Base-by-base conservation (phyloP, 345 rosid genomes). In the Melastoma malabathricum region DNA sequence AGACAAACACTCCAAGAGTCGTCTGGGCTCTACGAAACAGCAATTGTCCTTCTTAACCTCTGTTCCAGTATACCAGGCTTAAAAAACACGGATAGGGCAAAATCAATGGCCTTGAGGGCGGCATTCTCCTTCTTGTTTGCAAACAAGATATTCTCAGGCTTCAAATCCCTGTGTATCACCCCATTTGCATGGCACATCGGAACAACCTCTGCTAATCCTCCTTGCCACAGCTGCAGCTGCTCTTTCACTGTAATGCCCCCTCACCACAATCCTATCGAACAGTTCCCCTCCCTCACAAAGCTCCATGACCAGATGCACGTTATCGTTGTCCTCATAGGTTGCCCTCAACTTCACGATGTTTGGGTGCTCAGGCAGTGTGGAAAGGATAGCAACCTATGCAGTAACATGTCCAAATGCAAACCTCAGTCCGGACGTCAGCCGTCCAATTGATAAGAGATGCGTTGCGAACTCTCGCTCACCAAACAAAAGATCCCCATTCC, bases 241-340 rank as follows among this genome's bases (percentile, higher is more conserved):
- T 25, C 96, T 74, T 68, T 90, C 98, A 38, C 85, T 80, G 55
- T 86, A 90, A 67, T 86, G 98, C 10, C 98, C 96, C 54, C 96
- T 78, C 1, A 96, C 96, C 3, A 90, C 96, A 16, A 90, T 90
- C 76, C 98, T 64, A 53, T 90, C 98, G 13, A 90, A 90, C 31
- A 90, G 79, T 72, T 90, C 98, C 0, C 98, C 98, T 38, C 98
- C 98, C 57, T 86, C 96, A 18, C 98, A 90, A 23, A 90, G 73
- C 75, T 90, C 98, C 98, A 86, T 86, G 39, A 86, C 98, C 62
- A 90, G 64, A 60, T 86, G 92, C 23, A 90, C 98, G 50, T 90
- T 86, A 64, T 90, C 96, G 38, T 53, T 46, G 39, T 90, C 98
- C 78, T 90, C 98, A 6, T 90, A 90, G 1, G 89, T 80, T 15